Conservation (phyloP, 441 rosid species). For the Populus tomentosa region DNA sequence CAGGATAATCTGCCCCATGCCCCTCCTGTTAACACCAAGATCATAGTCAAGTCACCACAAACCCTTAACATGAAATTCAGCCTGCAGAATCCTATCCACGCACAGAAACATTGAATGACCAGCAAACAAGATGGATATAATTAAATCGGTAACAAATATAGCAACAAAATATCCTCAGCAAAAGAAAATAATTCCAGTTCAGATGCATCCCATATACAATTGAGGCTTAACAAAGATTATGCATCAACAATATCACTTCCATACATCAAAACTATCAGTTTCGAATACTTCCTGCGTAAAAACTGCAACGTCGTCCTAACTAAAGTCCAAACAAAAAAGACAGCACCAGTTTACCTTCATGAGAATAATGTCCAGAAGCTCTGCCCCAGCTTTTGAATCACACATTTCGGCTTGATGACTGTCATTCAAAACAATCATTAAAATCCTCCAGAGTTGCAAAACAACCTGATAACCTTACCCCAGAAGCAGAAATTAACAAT, state of each 20-base stretch:
- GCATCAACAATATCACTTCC: neutral
- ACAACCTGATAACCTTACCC: slow-evolving; percentile 27
- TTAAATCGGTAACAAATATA: neutral
- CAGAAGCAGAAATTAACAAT: slow-evolving; percentile 26
- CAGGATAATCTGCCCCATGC: slow-evolving; percentile 42
- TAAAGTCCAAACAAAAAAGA: neutral
- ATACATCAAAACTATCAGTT: neutral
- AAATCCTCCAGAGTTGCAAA: neutral
- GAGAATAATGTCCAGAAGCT: slow-evolving; percentile 67
- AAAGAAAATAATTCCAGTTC: neutral
- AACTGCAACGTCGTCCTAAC: neutral
- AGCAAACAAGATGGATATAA: neutral
- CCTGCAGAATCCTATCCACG: neutral
- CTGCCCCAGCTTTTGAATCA: slow-evolving; percentile 59
- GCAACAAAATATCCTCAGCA: neutral
- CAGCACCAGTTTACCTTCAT: slow-evolving; percentile 43
- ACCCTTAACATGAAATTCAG: neutral
- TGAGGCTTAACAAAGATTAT: neutral
- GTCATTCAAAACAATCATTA: slow-evolving; percentile 8
- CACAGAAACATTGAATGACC: neutral
- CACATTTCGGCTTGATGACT: slow-evolving; percentile 53
- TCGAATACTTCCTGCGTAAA: neutral
- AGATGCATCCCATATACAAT: neutral
- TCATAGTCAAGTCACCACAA: neutral
- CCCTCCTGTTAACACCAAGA: slow-evolving; percentile 43